These are phyloP conservation scores for Auricularia heimuer DNA, from an alignment of 768 basidiomycete genomes.

Conservation along the genomic window DNA sequence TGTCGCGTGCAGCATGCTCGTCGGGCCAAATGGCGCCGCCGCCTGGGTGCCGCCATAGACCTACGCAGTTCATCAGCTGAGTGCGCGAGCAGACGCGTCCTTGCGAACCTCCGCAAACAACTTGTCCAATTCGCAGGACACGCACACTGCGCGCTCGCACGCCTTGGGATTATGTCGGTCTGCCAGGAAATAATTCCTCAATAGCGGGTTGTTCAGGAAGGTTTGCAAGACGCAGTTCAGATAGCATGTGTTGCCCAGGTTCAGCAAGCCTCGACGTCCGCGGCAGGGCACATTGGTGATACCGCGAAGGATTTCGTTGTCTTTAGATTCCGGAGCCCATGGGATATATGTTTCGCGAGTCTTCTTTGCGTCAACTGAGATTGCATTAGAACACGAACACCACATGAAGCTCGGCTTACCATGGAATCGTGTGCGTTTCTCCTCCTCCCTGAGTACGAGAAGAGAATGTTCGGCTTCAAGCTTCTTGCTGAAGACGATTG, in stretches of 20 bases:
- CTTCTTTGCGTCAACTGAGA: slow-evolving; percentile 26
- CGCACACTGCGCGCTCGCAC: slow-evolving; percentile 61
- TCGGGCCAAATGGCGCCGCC: slow-evolving; percentile 60
- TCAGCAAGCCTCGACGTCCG: slow-evolving; percentile 74
- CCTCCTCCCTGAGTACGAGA: slow-evolving; percentile 44
- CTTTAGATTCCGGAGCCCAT: slow-evolving; percentile 38
- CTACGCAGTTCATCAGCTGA: slow-evolving; percentile 15
- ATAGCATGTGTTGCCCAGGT: slow-evolving; percentile 91
- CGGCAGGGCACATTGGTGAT: slow-evolving; percentile 51
- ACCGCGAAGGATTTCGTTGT: slow-evolving; percentile 37
- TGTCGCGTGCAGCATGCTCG: slow-evolving; percentile 70
- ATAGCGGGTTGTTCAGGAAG: slow-evolving; percentile 80
- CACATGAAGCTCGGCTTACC: slow-evolving; percentile 26
- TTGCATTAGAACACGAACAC: slow-evolving; percentile 15
- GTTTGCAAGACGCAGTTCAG: slow-evolving; percentile 86
- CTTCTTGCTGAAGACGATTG: slow-evolving; percentile 55
- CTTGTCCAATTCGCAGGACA: slow-evolving; percentile 90
- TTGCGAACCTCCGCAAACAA: slow-evolving; percentile 57
- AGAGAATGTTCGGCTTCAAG: slow-evolving; percentile 39
- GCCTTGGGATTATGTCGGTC: slow-evolving; percentile 75
- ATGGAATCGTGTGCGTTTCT: slow-evolving; percentile 51
- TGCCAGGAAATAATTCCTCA: slow-evolving; percentile 81
- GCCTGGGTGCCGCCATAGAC: slow-evolving; percentile 37
- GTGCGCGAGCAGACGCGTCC: neutral
- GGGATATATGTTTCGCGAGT: slow-evolving; percentile 37